Base-by-base conservation (phyloP, 2,329 filamentous ascomycete species). In the Colletotrichum viniferum region DNA sequence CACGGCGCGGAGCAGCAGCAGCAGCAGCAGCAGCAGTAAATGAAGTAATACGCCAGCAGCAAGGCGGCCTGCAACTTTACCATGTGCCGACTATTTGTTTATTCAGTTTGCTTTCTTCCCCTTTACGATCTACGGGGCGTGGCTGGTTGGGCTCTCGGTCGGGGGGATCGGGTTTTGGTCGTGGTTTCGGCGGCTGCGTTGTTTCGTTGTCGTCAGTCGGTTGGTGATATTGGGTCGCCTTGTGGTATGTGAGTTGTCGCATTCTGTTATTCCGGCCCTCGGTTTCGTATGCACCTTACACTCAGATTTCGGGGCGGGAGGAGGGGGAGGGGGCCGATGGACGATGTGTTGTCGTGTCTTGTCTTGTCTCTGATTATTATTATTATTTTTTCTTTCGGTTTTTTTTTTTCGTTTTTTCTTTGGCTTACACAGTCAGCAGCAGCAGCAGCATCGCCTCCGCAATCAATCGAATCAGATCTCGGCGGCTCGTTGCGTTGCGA, bases 161-260 rank as follows among this genome's bases (percentile, higher is more conserved):
- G 36, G 36, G 36, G 36, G 4, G 16, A 5, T 43, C 36, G 36
- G 36, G 36, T 43, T 43, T 43, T 43, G 36, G 36, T 43, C 10
- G 36, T 43, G 36, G 36, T 43, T 43, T 43, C 36, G 16, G 36
- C 36, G 36, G 36, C 36, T 43, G 16, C 36, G 36, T n/a, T 43
- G 36, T 43, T 43, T 43, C 36, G 36, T 43, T n/a, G 36, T 43
- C 16, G 16, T n/a, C 36, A 13, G 32, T 9, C 32, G 60, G 16
- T n/a, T 34, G 30, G 28, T 62, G 60, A 36, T 34, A 26, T 26
- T 36, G 21, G 36, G 36, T 43, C 14, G 55, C n/a, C 43, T 34
- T 70, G 69, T 76, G 65, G 36, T 13, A 73, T 70, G 66, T 65
- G 76, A 76, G 55, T 30, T 58, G 69, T 76, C 69, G 63, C 64